Evolutionary conservation across 2,329 filamentous ascomycete genomes (phyloP).

Genomic region (Aureobasidium sp.): DNA sequence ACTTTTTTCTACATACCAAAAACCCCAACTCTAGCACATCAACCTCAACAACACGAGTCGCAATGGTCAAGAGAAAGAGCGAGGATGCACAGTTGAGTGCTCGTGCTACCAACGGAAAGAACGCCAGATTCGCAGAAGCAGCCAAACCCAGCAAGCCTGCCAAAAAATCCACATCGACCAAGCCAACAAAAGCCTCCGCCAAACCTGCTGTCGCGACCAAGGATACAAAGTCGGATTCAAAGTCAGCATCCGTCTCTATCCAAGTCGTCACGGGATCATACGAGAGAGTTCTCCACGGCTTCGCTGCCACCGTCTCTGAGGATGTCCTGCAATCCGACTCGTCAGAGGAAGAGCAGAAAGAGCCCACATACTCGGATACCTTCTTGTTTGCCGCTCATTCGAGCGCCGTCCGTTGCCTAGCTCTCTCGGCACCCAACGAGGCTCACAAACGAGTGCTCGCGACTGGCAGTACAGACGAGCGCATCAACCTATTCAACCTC

Average conservation of each 20-base stretch:
- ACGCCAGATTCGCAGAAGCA: constrained; percentile 7
- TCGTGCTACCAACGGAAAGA: constrained; percentile 4
- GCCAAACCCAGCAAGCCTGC: neutral
- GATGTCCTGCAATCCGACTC: constrained; percentile 21
- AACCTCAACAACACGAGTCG: neutral
- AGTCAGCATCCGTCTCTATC: constrained; percentile 37
- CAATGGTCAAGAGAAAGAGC: constrained; percentile 21
- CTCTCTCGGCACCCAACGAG: constrained; percentile 60
- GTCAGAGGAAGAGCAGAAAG: constrained; percentile 15
- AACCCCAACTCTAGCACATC: neutral
- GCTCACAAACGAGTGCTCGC: constrained; percentile 79
- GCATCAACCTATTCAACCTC: constrained; percentile 88
- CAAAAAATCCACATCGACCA: constrained; percentile 4
- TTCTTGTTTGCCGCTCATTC: constrained; percentile 94
- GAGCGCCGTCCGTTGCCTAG: constrained; percentile 82
- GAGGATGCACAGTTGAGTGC: constrained; percentile 12
- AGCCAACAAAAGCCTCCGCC: neutral
- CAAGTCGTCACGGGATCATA: constrained; percentile 92
- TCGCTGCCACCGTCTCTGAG: constrained; percentile 63
- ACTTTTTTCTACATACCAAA: constrained; percentile 2
- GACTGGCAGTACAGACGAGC: constrained; percentile 85
- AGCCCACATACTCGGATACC: constrained; percentile 71
- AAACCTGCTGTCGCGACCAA: neutral
- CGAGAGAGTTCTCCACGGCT: constrained; percentile 82
- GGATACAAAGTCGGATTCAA: neutral